phyloP scores from a whole-genome alignment of 305 asterid species.

The Fraxinus xanthoxyloides region DNA sequence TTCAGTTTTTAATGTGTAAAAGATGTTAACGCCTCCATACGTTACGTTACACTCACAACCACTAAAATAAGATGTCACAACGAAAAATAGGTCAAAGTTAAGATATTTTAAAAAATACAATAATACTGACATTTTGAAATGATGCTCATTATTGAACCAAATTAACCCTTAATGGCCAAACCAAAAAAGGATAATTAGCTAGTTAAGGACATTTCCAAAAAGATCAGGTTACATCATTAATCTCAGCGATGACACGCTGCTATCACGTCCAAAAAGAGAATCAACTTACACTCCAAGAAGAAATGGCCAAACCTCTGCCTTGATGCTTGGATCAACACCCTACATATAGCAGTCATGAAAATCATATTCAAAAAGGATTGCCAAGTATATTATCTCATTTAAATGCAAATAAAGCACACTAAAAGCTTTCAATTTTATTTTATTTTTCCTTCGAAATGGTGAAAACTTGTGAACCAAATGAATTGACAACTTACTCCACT shows the following conservation, averaged over 20 bases:
- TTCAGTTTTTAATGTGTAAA: neutral
- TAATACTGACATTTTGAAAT: neutral
- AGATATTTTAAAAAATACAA: neutral
- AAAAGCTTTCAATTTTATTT: neutral
- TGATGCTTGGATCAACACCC: constrained; percentile 91
- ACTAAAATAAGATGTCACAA: neutral
- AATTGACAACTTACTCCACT: constrained; percentile 70
- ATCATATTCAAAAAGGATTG: constrained; percentile 10
- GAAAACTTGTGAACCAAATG: constrained; percentile 9
- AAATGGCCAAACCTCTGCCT: constrained; percentile 96
- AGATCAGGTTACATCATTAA: constrained; percentile 1
- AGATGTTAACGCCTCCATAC: neutral
- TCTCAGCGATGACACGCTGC: constrained; percentile 7
- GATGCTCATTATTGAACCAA: neutral
- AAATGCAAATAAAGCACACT: neutral
- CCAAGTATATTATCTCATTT: constrained; percentile 2
- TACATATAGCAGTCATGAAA: constrained; percentile 32
- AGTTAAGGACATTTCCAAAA: neutral
- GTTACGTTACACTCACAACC: neutral
- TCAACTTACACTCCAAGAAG: constrained; percentile 95
- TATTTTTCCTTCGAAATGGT: neutral
- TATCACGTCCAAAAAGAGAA: constrained; percentile 22
- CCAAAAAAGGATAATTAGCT: neutral
- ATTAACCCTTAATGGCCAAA: neutral
- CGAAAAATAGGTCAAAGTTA: neutral